A percentile compares a stretch with the other conserved stretches of the same genome.
Evolutionary conservation across 768 basidiomycete species (phyloP).

Genomic region (Tricholoma terreum): DNA sequence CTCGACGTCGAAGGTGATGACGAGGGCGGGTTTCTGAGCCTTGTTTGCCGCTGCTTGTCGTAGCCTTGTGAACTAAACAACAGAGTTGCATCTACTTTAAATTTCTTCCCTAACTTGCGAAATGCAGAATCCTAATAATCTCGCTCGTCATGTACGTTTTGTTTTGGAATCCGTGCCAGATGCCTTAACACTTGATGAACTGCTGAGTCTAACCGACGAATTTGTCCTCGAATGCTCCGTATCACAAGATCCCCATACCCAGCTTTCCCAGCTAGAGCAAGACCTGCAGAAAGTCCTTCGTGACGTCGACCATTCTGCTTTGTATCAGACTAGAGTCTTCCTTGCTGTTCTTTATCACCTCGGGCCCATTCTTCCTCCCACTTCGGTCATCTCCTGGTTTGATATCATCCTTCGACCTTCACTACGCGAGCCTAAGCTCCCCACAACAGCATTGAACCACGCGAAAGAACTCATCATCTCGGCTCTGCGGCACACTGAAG

Average conservation of each 20-base stretch:
- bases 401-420: slow-evolving; percentile 77
- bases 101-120: no score
- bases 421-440: slow-evolving; percentile 68
- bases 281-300: slow-evolving; percentile 63
- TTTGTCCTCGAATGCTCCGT: slow-evolving; percentile 51
- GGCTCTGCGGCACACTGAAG: slow-evolving; percentile 53
- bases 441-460: slow-evolving; percentile 52
- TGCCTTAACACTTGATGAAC: slow-evolving; percentile 45
- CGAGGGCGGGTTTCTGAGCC: slow-evolving; percentile 29
- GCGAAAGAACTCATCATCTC: slow-evolving; percentile 72
- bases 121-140: slow-evolving; percentile 38
- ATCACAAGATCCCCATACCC: slow-evolving; percentile 41
- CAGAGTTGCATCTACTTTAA: background rate
- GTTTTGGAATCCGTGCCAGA: slow-evolving; percentile 55
- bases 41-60: slow-evolving; percentile 29
- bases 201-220: slow-evolving; percentile 50
- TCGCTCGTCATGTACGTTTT: slow-evolving; percentile 53
- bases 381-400: slow-evolving; percentile 80
- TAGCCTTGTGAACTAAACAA: slow-evolving; percentile 15
- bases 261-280: slow-evolving; percentile 55
- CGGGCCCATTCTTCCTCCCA: slow-evolving; percentile 55
- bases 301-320: slow-evolving; percentile 59
- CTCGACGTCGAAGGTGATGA: slow-evolving; percentile 36
- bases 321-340: slow-evolving; percentile 63
- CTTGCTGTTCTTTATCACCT: slow-evolving; percentile 65